These are phyloP conservation scores for Ophiocordyceps australis DNA, from an alignment of 2,329 filamentous ascomycete genomes.

Conservation along the genomic window DNA sequence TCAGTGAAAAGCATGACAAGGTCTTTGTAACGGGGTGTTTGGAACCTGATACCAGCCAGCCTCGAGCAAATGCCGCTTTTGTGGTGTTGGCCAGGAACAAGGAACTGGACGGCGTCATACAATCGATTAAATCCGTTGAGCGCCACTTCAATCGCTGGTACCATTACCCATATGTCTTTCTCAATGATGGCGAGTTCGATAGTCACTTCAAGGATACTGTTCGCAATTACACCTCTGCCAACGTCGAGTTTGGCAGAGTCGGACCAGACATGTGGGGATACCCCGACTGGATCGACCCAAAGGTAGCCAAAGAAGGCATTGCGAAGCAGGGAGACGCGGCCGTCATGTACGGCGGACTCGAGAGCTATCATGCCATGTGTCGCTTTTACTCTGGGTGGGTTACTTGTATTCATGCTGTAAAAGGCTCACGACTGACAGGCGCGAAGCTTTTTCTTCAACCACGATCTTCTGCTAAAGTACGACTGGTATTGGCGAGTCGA, in stretches of 20 bases:
- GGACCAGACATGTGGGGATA: slow-evolving; percentile 86
- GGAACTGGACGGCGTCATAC: slow-evolving; percentile 86
- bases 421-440: slow-evolving; percentile 5
- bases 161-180: slow-evolving; percentile 93
- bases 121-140: slow-evolving; percentile 95
- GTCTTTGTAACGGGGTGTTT: slow-evolving; percentile 86
- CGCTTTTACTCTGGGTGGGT: slow-evolving; percentile 92
- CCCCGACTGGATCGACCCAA: slow-evolving; percentile 88
- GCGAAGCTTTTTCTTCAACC: slow-evolving; percentile 81
- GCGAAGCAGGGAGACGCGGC: slow-evolving; percentile 90
- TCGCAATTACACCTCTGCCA: slow-evolving; percentile 70
- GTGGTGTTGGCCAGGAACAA: slow-evolving; percentile 93
- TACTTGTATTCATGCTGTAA: neutral
- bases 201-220: slow-evolving; percentile 80
- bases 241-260: slow-evolving; percentile 89
- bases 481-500: slow-evolving; percentile 99
- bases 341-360: slow-evolving; percentile 98
- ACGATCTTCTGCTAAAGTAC: slow-evolving; percentile 85
- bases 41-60: slow-evolving; percentile 58
- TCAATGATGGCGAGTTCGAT: slow-evolving; percentile 97
- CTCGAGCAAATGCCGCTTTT: slow-evolving; percentile 84
- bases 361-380: slow-evolving; percentile 99
- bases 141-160: slow-evolving; percentile 99
- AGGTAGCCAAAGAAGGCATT: slow-evolving; percentile 89
- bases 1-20: slow-evolving; percentile 93